A percentile compares a stretch with the other conserved stretches of the same genome.
Conservation (phyloP, 2,329 filamentous ascomycete species). For the Fusarium albosuccineum region DNA sequence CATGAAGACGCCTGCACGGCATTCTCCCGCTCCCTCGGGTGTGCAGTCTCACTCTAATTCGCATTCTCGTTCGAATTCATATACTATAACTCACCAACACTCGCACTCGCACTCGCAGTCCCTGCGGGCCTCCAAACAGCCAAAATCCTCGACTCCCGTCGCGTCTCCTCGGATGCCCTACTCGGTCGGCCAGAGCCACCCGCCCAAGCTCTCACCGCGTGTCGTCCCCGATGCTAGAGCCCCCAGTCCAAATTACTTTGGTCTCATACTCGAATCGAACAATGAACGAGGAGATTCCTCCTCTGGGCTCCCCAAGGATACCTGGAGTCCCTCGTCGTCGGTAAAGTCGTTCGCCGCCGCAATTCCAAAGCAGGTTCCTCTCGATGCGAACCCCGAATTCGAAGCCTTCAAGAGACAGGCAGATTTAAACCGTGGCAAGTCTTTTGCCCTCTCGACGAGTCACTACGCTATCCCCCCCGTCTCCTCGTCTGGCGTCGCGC, state of each 20-base stretch:
- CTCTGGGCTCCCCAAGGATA: slow-evolving; percentile 72
- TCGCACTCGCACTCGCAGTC: slow-evolving; percentile 56
- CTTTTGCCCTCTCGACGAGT: slow-evolving; percentile 60
- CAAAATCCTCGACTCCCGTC: slow-evolving; percentile 64
- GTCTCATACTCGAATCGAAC: slow-evolving; percentile 74
- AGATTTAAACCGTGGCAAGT: slow-evolving; percentile 70
- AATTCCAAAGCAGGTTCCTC: slow-evolving; percentile 76
- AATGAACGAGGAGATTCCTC: slow-evolving; percentile 75
- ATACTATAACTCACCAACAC: slow-evolving; percentile 58
- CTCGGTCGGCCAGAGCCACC: slow-evolving; percentile 67
- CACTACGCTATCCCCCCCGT: slow-evolving; percentile 58
- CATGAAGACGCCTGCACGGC: slow-evolving; percentile 61
- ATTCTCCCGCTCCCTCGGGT: slow-evolving; percentile 51
- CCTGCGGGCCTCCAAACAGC: slow-evolving; percentile 54
- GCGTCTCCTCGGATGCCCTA: slow-evolving; percentile 65
- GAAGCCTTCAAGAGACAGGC: slow-evolving; percentile 81
- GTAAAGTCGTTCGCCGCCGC: slow-evolving; percentile 77
- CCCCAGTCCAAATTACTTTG: slow-evolving; percentile 89
- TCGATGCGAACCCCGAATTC: slow-evolving; percentile 85
- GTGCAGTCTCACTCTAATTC: slow-evolving; percentile 47
- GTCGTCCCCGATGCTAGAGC: slow-evolving; percentile 56
- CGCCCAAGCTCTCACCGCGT: slow-evolving; percentile 64
- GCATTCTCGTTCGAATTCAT: slow-evolving; percentile 50
- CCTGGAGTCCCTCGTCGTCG: slow-evolving; percentile 81
- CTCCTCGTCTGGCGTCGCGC: slow-evolving; percentile 41